A percentile compares a stretch with the other conserved stretches of the same genome.
phyloP scores from a whole-genome alignment of 2,329 filamentous ascomycete genomes.

The Colletotrichum tofieldiae region DNA sequence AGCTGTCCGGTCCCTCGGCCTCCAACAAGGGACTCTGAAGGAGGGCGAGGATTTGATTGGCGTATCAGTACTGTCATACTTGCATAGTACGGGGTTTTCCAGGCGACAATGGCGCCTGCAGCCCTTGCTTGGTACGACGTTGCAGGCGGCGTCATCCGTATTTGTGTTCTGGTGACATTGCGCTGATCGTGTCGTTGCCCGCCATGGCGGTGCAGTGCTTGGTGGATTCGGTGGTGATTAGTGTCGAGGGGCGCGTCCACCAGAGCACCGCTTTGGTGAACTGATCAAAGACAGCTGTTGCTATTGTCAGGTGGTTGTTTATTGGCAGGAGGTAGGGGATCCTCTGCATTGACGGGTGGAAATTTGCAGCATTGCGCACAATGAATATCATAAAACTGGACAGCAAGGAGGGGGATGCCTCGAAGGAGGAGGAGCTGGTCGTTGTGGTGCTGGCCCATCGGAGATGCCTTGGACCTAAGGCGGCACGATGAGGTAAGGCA shows the following conservation, averaged over 20 bases:
- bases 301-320: not conserved
- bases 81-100: not conserved
- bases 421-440: not conserved
- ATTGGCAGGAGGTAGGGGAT: constrained; percentile 3
- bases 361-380: constrained; percentile 30
- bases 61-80: constrained; percentile 11
- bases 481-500: not conserved
- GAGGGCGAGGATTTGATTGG: constrained; percentile 9
- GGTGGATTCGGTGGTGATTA: not conserved
- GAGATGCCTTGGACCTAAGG: not conserved
- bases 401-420: not conserved
- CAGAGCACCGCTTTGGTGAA: not conserved
- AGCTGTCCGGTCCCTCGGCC: constrained; percentile 15
- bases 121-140: constrained; percentile 28
- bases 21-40: not conserved
- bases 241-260: not conserved
- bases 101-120: not conserved
- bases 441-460: not conserved
- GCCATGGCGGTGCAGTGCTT: not conserved
- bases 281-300: not conserved
- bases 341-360: constrained; percentile 38
- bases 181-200: not conserved
- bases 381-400: not conserved
- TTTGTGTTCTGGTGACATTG: not conserved
- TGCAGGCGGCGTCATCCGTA: constrained; percentile 32